Conservation (phyloP, 2,329 filamentous ascomycete species). For the Aspergillus sp. region DNA sequence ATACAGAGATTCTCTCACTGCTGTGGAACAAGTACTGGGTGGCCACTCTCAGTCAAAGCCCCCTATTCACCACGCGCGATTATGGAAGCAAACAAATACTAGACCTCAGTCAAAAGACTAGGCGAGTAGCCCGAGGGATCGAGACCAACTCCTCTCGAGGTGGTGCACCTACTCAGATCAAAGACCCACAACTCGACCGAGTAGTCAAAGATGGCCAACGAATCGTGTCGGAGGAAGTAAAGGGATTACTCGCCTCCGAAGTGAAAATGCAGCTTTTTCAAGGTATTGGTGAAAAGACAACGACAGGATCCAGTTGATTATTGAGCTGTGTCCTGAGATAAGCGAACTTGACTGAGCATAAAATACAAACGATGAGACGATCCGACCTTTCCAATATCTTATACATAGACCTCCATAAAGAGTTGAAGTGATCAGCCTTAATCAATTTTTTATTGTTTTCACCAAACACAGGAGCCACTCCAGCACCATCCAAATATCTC, state of each 20-base stretch:
- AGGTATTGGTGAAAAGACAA: constrained; percentile 33
- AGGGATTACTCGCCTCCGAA: constrained; percentile 47
- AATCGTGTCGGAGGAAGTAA: constrained; percentile 56
- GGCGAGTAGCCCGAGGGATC: constrained; percentile 56
- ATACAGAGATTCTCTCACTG: constrained; percentile 79
- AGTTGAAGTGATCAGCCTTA: too few species aligned
- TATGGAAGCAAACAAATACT: constrained; percentile 90
- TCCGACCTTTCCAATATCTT: neutral
- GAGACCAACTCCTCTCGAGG: constrained; percentile 32
- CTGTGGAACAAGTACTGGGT: constrained; percentile 99
- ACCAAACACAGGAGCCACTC: too few species aligned
- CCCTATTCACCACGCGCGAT: constrained; percentile 87
- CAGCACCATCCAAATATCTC: too few species aligned
- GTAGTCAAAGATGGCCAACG: constrained; percentile 58
- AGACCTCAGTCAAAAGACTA: constrained; percentile 81
- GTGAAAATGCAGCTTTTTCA: constrained; percentile 55
- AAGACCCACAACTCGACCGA: constrained; percentile 52
- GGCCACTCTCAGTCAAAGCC: constrained; percentile 87
- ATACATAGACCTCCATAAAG: neutral
- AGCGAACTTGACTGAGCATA: neutral
- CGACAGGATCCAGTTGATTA: constrained; percentile 15
- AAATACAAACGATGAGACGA: neutral
- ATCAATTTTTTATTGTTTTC: too few species aligned
- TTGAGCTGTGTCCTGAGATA: neutral
- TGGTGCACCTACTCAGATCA: constrained; percentile 29